These are phyloP conservation scores for Gloeophyllum trabeum DNA, from an alignment of 768 basidiomycete species.

Conservation along the genomic window DNA sequence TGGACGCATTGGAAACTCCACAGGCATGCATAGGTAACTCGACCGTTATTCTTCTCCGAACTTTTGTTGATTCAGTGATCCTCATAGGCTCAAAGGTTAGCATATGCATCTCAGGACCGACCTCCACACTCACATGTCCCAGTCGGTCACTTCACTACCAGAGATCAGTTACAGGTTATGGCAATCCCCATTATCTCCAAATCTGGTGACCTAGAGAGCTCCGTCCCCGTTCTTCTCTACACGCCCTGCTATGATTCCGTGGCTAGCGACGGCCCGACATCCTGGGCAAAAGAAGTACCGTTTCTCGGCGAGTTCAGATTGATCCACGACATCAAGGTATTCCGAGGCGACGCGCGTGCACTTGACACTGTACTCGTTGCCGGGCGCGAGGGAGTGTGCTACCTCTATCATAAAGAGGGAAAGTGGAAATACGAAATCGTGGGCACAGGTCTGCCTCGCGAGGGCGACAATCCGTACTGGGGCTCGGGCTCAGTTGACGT, in stretches of 20 bases:
- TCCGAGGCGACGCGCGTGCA: conserved; percentile 1
- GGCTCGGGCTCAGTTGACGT: conserved; percentile 10
- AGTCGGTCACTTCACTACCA: conserved; percentile 9
- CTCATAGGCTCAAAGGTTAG: no score
- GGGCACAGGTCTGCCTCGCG: conserved; percentile 5
- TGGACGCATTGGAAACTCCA: conserved; percentile 6
- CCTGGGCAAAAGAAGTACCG: conserved; percentile 2
- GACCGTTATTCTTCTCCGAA: no score
- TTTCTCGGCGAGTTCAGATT: conserved; percentile 3
- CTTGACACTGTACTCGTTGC: conserved; percentile 10
- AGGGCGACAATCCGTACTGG: conserved; percentile 3
- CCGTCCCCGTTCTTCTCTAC: conserved; percentile 11
- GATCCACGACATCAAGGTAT: conserved; percentile 9
- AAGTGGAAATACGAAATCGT: conserved; percentile 6
- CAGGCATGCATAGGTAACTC: conserved; percentile 9
- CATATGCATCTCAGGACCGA: no score
- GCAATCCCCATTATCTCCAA: conserved; percentile 7
- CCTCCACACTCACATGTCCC: background rate
- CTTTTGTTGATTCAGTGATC: no score
- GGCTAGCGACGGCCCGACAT: background rate
- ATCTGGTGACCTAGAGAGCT: conserved; percentile 9
- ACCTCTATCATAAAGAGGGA: conserved; percentile 7
- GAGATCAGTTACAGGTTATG: conserved; percentile 6
- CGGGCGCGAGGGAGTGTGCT: conserved; percentile 9
- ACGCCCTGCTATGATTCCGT: conserved; percentile 3